Evolutionary conservation across 169 alveolate genomes (phyloP), one percentile per base, ranked within the genome.

Genomic region (Plasmodium gaboni): DNA sequence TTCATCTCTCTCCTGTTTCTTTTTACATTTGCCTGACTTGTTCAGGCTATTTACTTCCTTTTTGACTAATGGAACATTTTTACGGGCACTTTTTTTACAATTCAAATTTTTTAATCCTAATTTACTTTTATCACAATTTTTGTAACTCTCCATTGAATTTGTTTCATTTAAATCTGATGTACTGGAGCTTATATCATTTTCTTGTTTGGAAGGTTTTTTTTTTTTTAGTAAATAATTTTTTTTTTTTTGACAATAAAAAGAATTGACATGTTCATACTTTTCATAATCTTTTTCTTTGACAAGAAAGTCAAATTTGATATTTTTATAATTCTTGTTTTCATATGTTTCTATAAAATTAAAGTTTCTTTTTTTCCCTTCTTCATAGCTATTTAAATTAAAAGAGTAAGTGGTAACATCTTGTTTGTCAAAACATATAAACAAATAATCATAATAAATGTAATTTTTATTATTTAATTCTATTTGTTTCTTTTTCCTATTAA

Each of bases 241-340:
- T 55, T 55, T 55, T 55, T 55, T 55, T 55, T 55, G 17, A 13
- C 8, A 13, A 55, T 17, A 55, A 55, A 6, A 55, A 12, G 12
- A 1, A 13, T 55, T 13, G 10, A 55, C 15, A 17, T 61, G 13
- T 60, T 74, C 89, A 38, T 65, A 64, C 1, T 78, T 63, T 38
- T 78, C 80, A 26, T 78, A 78, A 48, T 78, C 89, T 64, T 78
- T 78, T 5, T 74, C 89, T 28, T 65, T 78, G 10, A 70, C 65
- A 15, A 78, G 15, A 65, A 78, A 78, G 61, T 78, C 89, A 2
- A 64, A 59, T 6, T 70, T 51, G 22, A 32, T 69, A 50, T 59
- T 78, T 26, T 51, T 38, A 17, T 59, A 64, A n/a, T 10, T 13
- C 2, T 7, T 19, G 7, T 46, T 24, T 59, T 78, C 22, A 51